A percentile compares a stretch with the other conserved stretches of the same genome.
Conservation (phyloP, 2,329 filamentous ascomycete genomes). For the Calonectria ilicicola region DNA sequence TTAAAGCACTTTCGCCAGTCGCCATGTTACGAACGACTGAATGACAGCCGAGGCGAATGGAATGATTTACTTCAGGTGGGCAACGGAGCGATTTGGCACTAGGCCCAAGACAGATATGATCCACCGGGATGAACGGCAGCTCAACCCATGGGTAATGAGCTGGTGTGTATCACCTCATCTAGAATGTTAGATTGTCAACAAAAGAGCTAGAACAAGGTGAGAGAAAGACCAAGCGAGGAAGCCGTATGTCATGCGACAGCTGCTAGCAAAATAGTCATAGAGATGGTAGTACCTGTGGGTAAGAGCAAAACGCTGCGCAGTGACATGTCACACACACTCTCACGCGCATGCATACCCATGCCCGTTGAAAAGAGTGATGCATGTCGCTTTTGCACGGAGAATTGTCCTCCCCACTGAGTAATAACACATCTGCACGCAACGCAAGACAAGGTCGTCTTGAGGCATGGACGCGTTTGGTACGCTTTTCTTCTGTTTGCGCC, state of each 20-base stretch:
- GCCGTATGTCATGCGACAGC: background rate
- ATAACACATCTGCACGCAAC: background rate
- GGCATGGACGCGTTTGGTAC: background rate
- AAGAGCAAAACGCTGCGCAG: background rate
- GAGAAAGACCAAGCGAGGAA: background rate
- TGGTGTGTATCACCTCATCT: conserved; percentile 9
- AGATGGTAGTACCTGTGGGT: background rate
- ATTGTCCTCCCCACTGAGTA: background rate
- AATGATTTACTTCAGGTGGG: conserved; percentile 14
- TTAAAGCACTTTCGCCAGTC: background rate
- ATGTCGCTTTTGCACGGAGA: background rate
- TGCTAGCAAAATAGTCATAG: background rate
- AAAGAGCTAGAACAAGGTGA: background rate
- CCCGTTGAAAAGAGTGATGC: background rate
- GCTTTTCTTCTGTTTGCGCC: background rate
- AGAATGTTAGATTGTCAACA: background rate
- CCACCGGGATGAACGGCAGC: conserved; percentile 31
- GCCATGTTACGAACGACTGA: background rate
- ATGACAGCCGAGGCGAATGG: background rate
- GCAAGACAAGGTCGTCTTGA: background rate
- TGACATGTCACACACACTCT: background rate
- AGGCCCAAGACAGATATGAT: conserved; percentile 24
- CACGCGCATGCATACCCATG: background rate
- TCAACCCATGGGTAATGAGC: conserved; percentile 36
- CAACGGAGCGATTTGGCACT: conserved; percentile 21